These are phyloP conservation scores for Geotrichum europaeum DNA, from an alignment of 1,139 yeast genomes.

Conservation along the genomic window DNA sequence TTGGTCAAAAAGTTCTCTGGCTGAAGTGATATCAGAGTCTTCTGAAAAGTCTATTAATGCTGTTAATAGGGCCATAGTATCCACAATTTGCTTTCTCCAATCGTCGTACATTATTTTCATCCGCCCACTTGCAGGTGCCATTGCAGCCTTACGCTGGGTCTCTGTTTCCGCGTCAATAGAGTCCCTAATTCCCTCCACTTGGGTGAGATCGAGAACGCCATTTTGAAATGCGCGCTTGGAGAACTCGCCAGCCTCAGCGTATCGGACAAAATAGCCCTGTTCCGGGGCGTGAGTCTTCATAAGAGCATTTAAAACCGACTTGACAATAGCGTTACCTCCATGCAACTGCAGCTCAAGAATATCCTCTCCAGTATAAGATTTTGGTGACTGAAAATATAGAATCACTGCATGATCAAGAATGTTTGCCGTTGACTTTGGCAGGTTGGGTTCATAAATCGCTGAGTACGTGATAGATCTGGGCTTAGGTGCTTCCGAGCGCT, in stretches of 20 bases:
- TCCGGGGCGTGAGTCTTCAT: slow-evolving; percentile 21
- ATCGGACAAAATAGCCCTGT: slow-evolving; percentile 44
- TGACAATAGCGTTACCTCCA: slow-evolving; percentile 85
- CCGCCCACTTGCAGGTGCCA: slow-evolving; percentile 66
- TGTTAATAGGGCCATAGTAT: slow-evolving; percentile 67
- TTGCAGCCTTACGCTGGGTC: slow-evolving; percentile 69
- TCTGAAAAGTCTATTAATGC: slow-evolving; percentile 88
- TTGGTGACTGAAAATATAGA: slow-evolving; percentile 63
- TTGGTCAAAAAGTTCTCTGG: slow-evolving; percentile 38
- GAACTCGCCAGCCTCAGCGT: slow-evolving; percentile 93
- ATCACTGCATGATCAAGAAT: slow-evolving; percentile 74
- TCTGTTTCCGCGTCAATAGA: slow-evolving; percentile 95
- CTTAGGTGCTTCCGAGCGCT: slow-evolving; percentile 36
- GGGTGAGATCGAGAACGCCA: slow-evolving; percentile 64
- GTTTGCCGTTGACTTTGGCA: slow-evolving; percentile 29
- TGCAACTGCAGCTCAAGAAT: slow-evolving; percentile 80
- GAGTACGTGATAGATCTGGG: slow-evolving; percentile 55
- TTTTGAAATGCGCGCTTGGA: slow-evolving; percentile 75
- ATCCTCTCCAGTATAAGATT: slow-evolving; percentile 93
- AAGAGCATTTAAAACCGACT: slow-evolving; percentile 54
- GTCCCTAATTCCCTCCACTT: slow-evolving; percentile 84
- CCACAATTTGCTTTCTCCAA: slow-evolving; percentile 67
- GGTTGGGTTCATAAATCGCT: slow-evolving; percentile 24
- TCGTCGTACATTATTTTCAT: slow-evolving; percentile 47
- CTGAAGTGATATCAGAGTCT: slow-evolving; percentile 79